Percentiles rank a stretch among this genome's conserved stretches.
Conservation (phyloP, 1,284 basidiomycete genomes). For the Limonomyces culmigenus region DNA sequence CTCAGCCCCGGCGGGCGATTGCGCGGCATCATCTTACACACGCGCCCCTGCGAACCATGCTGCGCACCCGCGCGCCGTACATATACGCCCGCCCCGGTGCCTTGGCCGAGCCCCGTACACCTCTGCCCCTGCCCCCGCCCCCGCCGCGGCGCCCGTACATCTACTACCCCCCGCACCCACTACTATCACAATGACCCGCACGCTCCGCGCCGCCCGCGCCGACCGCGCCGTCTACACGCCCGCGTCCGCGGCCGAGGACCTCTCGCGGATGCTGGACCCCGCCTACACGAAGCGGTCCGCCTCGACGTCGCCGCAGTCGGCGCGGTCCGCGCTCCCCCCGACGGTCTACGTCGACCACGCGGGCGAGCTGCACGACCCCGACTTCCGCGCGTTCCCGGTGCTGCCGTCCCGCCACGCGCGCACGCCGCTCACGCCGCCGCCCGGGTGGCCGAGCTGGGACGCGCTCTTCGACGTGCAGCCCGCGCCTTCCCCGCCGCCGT, state of each 20-base stretch:
- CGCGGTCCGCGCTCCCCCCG: slow-evolving; percentile 14
- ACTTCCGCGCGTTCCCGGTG: slow-evolving; percentile 44
- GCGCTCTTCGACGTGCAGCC: background rate
- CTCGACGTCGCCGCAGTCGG: slow-evolving; percentile 18
- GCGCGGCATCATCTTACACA: too few species aligned
- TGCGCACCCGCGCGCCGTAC: too few species aligned
- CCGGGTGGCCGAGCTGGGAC: background rate
- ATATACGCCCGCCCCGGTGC: too few species aligned
- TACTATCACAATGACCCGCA: too few species aligned
- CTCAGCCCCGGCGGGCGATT: too few species aligned
- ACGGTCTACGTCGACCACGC: slow-evolving; percentile 38
- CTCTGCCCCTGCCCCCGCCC: too few species aligned
- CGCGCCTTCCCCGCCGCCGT: background rate
- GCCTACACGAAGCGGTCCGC: slow-evolving; percentile 28
- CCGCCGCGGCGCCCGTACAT: too few species aligned
- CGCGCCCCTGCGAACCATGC: too few species aligned
- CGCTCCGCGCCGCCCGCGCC: too few species aligned
- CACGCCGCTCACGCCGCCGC: background rate
- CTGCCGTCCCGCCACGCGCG: slow-evolving; percentile 13
- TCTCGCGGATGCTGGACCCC: slow-evolving; percentile 46
- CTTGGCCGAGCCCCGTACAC: too few species aligned
- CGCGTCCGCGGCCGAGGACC: slow-evolving; percentile 28
- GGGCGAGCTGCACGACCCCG: slow-evolving; percentile 50
- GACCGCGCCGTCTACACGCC: too few species aligned
- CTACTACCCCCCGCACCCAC: too few species aligned